phyloP scores from a whole-genome alignment of 2,329 filamentous ascomycete species.

The Apiospora arundinis region DNA sequence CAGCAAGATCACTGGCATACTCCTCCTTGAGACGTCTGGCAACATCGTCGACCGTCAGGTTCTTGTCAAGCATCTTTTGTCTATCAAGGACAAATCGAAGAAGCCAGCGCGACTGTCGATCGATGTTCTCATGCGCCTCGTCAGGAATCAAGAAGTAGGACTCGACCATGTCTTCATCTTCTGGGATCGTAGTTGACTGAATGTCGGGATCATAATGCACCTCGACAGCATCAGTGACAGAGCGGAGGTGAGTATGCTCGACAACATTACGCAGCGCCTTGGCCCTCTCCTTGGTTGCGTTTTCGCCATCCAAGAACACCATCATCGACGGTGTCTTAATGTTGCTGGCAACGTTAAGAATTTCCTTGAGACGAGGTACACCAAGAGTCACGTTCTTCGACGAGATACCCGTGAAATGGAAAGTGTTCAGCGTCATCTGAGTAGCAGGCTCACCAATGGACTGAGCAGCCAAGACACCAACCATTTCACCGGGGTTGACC shows the following conservation, averaged over 20 bases:
- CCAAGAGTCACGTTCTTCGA: slow-evolving; percentile 99
- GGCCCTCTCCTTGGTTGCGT: slow-evolving; percentile 76
- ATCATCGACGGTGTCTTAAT: slow-evolving; percentile 99
- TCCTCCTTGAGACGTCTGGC: slow-evolving; percentile 88
- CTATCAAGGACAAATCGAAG: slow-evolving; percentile 92
- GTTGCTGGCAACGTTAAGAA: slow-evolving; percentile 95
- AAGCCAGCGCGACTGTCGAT: slow-evolving; percentile 91
- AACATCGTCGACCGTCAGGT: slow-evolving; percentile 88
- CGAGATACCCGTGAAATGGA: slow-evolving; percentile 99
- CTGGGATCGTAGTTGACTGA: slow-evolving; percentile 81
- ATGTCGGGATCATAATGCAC: slow-evolving; percentile 98
- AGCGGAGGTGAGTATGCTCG: slow-evolving; percentile 92
- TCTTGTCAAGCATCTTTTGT: slow-evolving; percentile 94
- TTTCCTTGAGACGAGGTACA: slow-evolving; percentile 99
- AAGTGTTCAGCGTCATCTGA: slow-evolving; percentile 99
- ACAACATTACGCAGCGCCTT: slow-evolving; percentile 88
- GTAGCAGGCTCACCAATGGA: slow-evolving; percentile 98
- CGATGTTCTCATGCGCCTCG: slow-evolving; percentile 65
- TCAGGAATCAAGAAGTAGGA: slow-evolving; percentile 96
- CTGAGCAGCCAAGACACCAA: slow-evolving; percentile 95
- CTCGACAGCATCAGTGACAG: slow-evolving; percentile 89
- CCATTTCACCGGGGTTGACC: slow-evolving; percentile 96
- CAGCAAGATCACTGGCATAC: slow-evolving; percentile 82
- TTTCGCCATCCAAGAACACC: slow-evolving; percentile 75
- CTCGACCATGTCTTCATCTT: slow-evolving; percentile 92